Base-by-base conservation (phyloP, 2,329 filamentous ascomycete species). In the Lasiodiplodia sp. region DNA sequence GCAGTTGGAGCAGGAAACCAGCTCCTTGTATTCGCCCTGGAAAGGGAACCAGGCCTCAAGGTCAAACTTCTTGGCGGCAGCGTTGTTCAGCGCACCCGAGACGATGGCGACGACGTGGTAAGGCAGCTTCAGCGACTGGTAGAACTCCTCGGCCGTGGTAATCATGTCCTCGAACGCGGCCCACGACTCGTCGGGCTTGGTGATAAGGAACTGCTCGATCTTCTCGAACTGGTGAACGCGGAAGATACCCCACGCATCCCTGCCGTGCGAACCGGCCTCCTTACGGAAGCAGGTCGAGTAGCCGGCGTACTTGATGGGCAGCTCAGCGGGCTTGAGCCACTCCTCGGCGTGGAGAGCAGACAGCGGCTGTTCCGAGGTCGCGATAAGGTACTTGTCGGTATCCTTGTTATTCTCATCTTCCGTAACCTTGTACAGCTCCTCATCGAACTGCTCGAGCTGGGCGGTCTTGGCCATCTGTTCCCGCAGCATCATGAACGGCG, bases 141-240 rank as follows among this genome's bases (percentile, higher is more conserved):
- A 98, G 80, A 99, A 99, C 74, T 96, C 94, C 81, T 99, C 95
- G 0, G 94, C 96, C 70, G 89, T 91, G 66, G 84, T 83, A 75
- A 97, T 95, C 96, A 99, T 99, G 71, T 92, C 86, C 68, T 99
- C 94, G 75, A 98, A 97, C 69, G 91, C 90, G 78, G 96, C 88
- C 94, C 94, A 98, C 58, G 92, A 96, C 76, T 95, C 90, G 76
- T 97, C 93, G 0, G 93, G 94, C 75, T 96, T 92, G 31, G 77
- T 79, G 74, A 92, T 85, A 70, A 93, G 83, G 77, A 93, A 95
- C 82, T 94, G 92, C 77, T 94, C 91, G 66, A 93, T 88, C 89
- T 96, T 97, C 81, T 98, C 95, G 76, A 98, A 99, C 80, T 99
- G 95, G 80, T 99, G 96, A 34, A 98, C 94, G 72, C 96, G 91